Evolutionary conservation across 176 grass and related monocot species (phyloP).

Genomic region (Leersia perrieri): DNA sequence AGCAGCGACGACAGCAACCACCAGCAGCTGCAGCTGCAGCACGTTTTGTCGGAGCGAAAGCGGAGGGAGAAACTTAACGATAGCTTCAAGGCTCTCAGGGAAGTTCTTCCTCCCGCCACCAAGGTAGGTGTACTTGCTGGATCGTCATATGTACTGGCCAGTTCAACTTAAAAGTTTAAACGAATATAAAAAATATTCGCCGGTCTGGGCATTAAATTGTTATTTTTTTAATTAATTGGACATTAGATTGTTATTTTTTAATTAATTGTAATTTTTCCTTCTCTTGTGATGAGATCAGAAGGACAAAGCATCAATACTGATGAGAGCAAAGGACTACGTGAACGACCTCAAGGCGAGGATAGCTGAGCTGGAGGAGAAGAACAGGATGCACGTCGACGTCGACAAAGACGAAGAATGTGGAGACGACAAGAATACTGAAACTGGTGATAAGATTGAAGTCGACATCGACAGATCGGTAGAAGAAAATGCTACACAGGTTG

Average conservation of each 20-base stretch:
- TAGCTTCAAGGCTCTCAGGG: slow-evolving; percentile 40
- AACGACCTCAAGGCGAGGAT: slow-evolving; percentile 25
- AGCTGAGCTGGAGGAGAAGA: slow-evolving; percentile 28
- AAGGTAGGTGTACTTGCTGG: background rate
- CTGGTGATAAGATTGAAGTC: background rate
- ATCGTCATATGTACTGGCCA: too few relatives aligned
- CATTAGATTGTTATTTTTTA: too few relatives aligned
- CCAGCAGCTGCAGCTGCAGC: slow-evolving; percentile 23
- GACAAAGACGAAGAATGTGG: background rate
- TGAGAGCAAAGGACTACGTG: slow-evolving; percentile 35
- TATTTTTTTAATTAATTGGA: too few relatives aligned
- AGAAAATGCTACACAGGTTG: background rate
- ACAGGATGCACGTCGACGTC: background rate
- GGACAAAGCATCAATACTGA: slow-evolving; percentile 43
- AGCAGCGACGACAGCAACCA: background rate
- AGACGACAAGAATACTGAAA: background rate
- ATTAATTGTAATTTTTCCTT: background rate
- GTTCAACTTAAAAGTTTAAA: background rate
- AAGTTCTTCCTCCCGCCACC: slow-evolving; percentile 24
- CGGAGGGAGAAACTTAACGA: slow-evolving; percentile 47
- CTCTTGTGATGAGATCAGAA: slow-evolving; percentile 6
- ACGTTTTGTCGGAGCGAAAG: slow-evolving; percentile 49
- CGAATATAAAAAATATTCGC: too few relatives aligned
- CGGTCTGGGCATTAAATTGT: too few relatives aligned
- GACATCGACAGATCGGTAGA: background rate